Base-by-base conservation (phyloP, 163 green algal genomes). In the Chlamydomonas reinhardtii region DNA sequence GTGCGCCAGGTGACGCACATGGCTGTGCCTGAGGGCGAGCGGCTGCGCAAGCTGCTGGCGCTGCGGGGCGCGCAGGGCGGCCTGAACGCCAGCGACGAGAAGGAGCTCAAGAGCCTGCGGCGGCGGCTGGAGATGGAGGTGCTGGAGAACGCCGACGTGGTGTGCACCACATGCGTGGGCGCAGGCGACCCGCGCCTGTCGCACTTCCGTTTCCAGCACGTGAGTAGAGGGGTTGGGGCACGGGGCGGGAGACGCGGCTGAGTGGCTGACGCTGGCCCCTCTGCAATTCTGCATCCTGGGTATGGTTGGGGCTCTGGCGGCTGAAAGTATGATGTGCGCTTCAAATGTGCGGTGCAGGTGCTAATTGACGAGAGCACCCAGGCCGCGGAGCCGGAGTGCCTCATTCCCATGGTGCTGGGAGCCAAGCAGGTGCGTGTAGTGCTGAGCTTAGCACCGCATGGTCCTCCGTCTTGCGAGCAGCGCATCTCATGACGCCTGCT, bases 361-460 rank as follows among this genome's bases (percentile, higher is more conserved):
- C 92, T 99, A 59, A 96, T 99, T 52, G 98, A 99, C 86, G 98
- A 99, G 91, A 96, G 94, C 66, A 99, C 98, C 17, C 98, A 99
- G 94, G 96, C 98, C 25, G 96, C 96, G 19, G 98, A 99, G 93
- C 92, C 97, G 0, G 98, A 99, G 94, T 95, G 91, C 69, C 93
- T 99, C 39, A 98, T 99, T 73, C 97, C 98, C 11, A 92, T 99
- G 89, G 94, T 99, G 68, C 94, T 98, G 91, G 97, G 97, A 17
- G 95, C 95, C 65, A 99, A 99, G 90, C 97, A 99, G 91, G 95
- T 95, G 84, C 27, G 62, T n/a, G n/a, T n/a, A n/a, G n/a, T n/a
- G n/a, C n/a, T n/a, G n/a, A n/a, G n/a, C n/a, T n/a, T n/a, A n/a
- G n/a, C n/a, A n/a, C n/a, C n/a, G n/a, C n/a, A n/a, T n/a, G n/a